Conservation (phyloP, 2,329 filamentous ascomycete species). For the Coniella vitis region DNA sequence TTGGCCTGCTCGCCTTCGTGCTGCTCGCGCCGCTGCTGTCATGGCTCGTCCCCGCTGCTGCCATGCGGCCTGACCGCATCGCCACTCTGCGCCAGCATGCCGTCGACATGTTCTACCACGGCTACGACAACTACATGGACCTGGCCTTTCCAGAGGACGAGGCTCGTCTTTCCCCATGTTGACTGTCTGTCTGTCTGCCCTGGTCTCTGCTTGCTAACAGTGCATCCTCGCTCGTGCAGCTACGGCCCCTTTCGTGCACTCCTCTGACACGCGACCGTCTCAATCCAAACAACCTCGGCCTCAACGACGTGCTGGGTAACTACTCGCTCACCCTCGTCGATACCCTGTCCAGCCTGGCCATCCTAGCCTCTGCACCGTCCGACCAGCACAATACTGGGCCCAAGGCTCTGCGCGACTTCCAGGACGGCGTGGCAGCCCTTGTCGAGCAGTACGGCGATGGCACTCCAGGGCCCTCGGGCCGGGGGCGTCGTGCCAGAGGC, state of each 20-base stretch:
- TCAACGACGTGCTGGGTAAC: conserved; percentile 95
- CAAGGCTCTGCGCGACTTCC: conserved; percentile 67
- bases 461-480: conserved; percentile 57
- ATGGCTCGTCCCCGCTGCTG: conserved; percentile 33
- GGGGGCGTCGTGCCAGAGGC: conserved; percentile 66
- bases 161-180: conserved; percentile 32
- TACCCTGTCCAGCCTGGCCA: conserved; percentile 87
- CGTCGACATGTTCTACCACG: conserved; percentile 89
- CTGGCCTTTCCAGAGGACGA: conserved; percentile 95
- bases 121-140: conserved; percentile 89
- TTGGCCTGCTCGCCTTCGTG: conserved; percentile 21
- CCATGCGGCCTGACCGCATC: conserved; percentile 51
- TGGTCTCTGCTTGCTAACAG: conserved; percentile 8
- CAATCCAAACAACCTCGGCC: conserved; percentile 72
- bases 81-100: conserved; percentile 52
- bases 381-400: conserved; percentile 45
- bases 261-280: conserved; percentile 77
- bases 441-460: conserved; percentile 86
- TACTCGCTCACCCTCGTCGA: conserved; percentile 95
- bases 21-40: conserved; percentile 28
- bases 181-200: not conserved
- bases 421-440: conserved; percentile 68
- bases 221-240: conserved; percentile 33
- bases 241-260: conserved; percentile 77
- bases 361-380: conserved; percentile 70